A percentile compares a stretch with the other conserved stretches of the same genome.
Evolutionary conservation across 805 yeast species (phyloP).

Genomic region (Sugiyamaella americana): DNA sequence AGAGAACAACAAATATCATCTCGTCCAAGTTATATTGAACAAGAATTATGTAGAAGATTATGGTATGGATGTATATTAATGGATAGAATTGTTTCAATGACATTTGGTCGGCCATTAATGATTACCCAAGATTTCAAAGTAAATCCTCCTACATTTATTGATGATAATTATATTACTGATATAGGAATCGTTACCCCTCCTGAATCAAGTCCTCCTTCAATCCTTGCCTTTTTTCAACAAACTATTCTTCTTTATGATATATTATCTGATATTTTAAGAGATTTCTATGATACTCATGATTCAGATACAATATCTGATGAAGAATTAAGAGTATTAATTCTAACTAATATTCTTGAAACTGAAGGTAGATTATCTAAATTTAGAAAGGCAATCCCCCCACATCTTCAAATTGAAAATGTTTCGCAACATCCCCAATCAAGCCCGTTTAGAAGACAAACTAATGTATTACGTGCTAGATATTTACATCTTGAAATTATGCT

Average conservation of each 20-base stretch:
- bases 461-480: conserved; percentile 10
- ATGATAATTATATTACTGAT: conserved; percentile 23
- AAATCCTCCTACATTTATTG: conserved; percentile 20
- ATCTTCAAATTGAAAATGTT: conserved; percentile 7
- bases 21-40: conserved; percentile 18
- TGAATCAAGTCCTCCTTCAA: conserved; percentile 15
- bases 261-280: conserved; percentile 21
- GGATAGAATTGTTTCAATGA: conserved; percentile 26
- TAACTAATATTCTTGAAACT: conserved; percentile 8
- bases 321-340: neutral
- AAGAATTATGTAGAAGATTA: conserved; percentile 24
- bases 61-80: conserved; percentile 29
- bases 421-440: neutral
- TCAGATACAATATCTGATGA: conserved; percentile 2
- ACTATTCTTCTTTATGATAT: conserved; percentile 22
- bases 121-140: conserved; percentile 18
- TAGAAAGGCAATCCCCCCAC: conserved; percentile 4
- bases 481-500: conserved; percentile 16
- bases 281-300: conserved; percentile 13
- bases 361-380: conserved; percentile 5
- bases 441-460: conserved; percentile 9
- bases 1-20: conserved; percentile 22
- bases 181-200: conserved; percentile 11
- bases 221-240: conserved; percentile 20
- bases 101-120: conserved; percentile 29